Evolutionary conservation across 2,329 filamentous ascomycete genomes (phyloP).

Genomic region (Chaetomium strumarium): DNA sequence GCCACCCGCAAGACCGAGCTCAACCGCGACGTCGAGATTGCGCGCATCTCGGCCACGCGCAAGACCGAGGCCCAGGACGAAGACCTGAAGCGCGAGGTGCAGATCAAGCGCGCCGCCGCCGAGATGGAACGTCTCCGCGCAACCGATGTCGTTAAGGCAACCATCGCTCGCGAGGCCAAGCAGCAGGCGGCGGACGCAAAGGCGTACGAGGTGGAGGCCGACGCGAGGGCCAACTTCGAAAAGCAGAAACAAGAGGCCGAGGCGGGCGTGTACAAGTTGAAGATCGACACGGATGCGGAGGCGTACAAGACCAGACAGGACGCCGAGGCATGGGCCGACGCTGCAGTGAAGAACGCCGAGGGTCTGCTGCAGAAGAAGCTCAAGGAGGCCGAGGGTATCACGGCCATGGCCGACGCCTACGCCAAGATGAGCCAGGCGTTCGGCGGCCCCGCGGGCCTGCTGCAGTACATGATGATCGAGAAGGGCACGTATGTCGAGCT

Average conservation of each 20-base stretch:
- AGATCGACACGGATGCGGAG: slow-evolving; percentile 43
- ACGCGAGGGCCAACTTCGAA: slow-evolving; percentile 52
- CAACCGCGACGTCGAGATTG: slow-evolving; percentile 67
- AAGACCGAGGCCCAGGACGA: slow-evolving; percentile 71
- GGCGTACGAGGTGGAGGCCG: slow-evolving; percentile 59
- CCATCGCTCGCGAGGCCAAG: slow-evolving; percentile 60
- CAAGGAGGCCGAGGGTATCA: slow-evolving; percentile 70
- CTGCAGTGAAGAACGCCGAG: slow-evolving; percentile 45
- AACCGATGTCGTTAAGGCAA: slow-evolving; percentile 70
- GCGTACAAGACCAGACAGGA: slow-evolving; percentile 44
- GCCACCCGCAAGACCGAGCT: slow-evolving; percentile 67
- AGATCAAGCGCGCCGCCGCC: slow-evolving; percentile 70
- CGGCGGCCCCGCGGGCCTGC: slow-evolving; percentile 69
- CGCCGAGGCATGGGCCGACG: slow-evolving; percentile 36
- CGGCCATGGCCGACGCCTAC: slow-evolving; percentile 77
- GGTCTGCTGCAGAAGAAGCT: slow-evolving; percentile 49
- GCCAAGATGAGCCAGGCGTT: slow-evolving; percentile 64
- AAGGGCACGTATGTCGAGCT: slow-evolving; percentile 72
- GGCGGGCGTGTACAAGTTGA: slow-evolving; percentile 45
- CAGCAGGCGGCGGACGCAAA: slow-evolving; percentile 62
- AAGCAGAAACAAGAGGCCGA: slow-evolving; percentile 48
- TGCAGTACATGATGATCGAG: slow-evolving; percentile 86
- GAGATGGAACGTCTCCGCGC: slow-evolving; percentile 77
- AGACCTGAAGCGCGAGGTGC: slow-evolving; percentile 71
- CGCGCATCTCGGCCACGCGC: slow-evolving; percentile 66